phyloP scores from a whole-genome alignment of 2,329 filamentous ascomycete genomes.

The Chaetomium sp. region DNA sequence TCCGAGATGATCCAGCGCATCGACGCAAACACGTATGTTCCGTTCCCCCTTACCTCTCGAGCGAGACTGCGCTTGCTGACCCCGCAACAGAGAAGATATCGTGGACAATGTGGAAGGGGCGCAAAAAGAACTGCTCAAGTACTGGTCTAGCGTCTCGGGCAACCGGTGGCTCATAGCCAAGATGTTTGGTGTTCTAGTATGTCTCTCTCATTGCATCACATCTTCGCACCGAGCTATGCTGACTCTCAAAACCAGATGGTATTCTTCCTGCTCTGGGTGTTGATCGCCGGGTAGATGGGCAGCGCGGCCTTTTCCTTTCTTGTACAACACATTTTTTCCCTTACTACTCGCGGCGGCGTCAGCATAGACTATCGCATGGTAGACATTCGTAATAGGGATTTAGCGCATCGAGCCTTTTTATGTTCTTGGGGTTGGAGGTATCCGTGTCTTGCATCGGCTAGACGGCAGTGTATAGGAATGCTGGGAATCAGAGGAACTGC shows the following conservation, averaged over 20 bases:
- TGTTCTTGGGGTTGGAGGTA: conserved; percentile 1
- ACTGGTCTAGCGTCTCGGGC: conserved; percentile 90
- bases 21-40: conserved; percentile 69
- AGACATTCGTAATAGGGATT: conserved; percentile 31
- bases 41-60: not conserved
- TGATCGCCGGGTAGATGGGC: conserved; percentile 36
- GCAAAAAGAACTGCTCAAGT: conserved; percentile 92
- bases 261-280: conserved; percentile 38
- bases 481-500: not conserved
- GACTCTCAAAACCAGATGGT: conserved; percentile 32
- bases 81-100: conserved; percentile 72
- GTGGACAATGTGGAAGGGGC: conserved; percentile 98
- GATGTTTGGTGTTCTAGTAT: conserved; percentile 85
- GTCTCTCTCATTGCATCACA: conserved; percentile 53
- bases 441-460: conserved; percentile 19
- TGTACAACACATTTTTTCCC: conserved; percentile 28
- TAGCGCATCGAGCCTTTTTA: conserved; percentile 7
- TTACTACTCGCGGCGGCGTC: conserved; percentile 28
- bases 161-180: conserved; percentile 94
- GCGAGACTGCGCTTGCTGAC: conserved; percentile 15
- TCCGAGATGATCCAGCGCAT: conserved; percentile 97
- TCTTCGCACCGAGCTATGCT: not conserved
- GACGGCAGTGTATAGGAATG: conserved; percentile 5
- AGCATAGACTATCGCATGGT: conserved; percentile 27
- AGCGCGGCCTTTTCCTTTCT: conserved; percentile 18